Conservation (phyloP, 2,329 filamentous ascomycete species). For the Stachybotrys echinatus region DNA sequence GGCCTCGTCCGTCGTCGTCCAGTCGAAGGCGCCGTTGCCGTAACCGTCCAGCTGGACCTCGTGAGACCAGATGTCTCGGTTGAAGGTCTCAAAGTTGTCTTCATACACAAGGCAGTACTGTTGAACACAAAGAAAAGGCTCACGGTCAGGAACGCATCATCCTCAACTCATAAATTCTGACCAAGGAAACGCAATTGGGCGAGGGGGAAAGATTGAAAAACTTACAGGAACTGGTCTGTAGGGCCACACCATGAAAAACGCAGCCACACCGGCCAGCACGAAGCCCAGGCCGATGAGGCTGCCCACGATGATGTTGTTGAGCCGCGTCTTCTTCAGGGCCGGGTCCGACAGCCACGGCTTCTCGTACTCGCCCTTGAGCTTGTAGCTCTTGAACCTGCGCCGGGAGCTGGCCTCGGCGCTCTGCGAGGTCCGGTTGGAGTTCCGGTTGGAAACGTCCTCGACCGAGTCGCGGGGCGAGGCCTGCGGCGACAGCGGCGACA, state of each 20-base stretch:
- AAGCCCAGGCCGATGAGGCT: slow-evolving; percentile 26
- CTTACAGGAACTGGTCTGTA: slow-evolving; percentile 16
- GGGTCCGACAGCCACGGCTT: slow-evolving; percentile 24
- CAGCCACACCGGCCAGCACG: slow-evolving; percentile 24
- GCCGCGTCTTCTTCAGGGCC: slow-evolving; percentile 23
- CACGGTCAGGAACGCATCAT: neutral
- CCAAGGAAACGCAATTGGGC: neutral
- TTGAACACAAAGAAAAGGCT: neutral
- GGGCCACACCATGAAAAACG: slow-evolving; percentile 21
- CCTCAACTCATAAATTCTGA: neutral
- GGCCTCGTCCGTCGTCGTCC: slow-evolving; percentile 41
- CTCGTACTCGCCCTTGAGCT: slow-evolving; percentile 16
- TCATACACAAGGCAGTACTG: slow-evolving; percentile 46
- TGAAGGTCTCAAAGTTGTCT: slow-evolving; percentile 41
- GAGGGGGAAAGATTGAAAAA: neutral
- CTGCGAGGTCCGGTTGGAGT: neutral
- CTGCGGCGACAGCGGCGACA: neutral
- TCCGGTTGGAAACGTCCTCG: neutral
- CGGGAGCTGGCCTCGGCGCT: slow-evolving; percentile 10
- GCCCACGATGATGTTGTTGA: slow-evolving; percentile 29
- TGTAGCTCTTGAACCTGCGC: slow-evolving; percentile 22
- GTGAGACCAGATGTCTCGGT: slow-evolving; percentile 40
- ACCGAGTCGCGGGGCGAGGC: neutral
- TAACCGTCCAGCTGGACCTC: slow-evolving; percentile 40
- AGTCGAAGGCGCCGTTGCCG: slow-evolving; percentile 47